A percentile compares a stretch with the other conserved stretches of the same genome.
These are phyloP conservation scores for Vaccinium macrocarpon DNA, from an alignment of 148 eudicot species.

Conservation along the genomic window DNA sequence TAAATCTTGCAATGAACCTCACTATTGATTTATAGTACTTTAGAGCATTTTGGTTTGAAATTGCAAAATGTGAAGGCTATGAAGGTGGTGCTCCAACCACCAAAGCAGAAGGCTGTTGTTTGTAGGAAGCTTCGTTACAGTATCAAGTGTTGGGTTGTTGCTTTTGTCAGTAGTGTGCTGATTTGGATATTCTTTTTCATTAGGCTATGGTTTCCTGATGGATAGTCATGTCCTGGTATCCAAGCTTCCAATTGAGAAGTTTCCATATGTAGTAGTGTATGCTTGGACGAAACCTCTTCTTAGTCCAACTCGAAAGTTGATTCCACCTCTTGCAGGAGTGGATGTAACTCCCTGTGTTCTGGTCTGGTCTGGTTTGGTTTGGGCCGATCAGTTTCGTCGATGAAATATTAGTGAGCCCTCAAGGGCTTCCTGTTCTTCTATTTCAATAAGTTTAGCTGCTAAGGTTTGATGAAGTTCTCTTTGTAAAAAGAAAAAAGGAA, in stretches of 20 bases:
- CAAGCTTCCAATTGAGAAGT: slow-evolving; percentile 78
- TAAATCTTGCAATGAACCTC: neutral
- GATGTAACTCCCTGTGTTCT: slow-evolving; percentile 76
- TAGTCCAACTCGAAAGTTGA: slow-evolving; percentile 67
- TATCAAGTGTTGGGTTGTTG: neutral
- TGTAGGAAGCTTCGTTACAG: slow-evolving; percentile 14
- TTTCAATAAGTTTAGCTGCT: slow-evolving; percentile 60
- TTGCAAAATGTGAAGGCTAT: slow-evolving; percentile 84
- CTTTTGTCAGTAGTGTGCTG: slow-evolving; percentile 1
- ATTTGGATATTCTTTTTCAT: too few species aligned
- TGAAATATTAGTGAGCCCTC: slow-evolving; percentile 91
- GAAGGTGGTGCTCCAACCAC: slow-evolving; percentile 83
- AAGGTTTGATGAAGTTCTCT: neutral
- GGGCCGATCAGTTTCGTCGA: slow-evolving; percentile 80
- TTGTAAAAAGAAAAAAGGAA: neutral
- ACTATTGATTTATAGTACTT: neutral
- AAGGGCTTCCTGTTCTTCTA: slow-evolving; percentile 87
- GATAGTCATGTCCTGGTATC: slow-evolving; percentile 99
- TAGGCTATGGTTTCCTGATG: slow-evolving; percentile 56
- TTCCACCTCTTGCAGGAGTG: slow-evolving; percentile 87
- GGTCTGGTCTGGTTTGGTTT: slow-evolving; percentile 97
- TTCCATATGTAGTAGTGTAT: slow-evolving; percentile 79
- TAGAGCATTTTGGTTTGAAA: neutral
- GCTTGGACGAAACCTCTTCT: slow-evolving; percentile 92
- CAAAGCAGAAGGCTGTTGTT: slow-evolving; percentile 33